phyloP scores from a whole-genome alignment of 2,329 filamentous ascomycete genomes.

The Sporothrix curviconia region DNA sequence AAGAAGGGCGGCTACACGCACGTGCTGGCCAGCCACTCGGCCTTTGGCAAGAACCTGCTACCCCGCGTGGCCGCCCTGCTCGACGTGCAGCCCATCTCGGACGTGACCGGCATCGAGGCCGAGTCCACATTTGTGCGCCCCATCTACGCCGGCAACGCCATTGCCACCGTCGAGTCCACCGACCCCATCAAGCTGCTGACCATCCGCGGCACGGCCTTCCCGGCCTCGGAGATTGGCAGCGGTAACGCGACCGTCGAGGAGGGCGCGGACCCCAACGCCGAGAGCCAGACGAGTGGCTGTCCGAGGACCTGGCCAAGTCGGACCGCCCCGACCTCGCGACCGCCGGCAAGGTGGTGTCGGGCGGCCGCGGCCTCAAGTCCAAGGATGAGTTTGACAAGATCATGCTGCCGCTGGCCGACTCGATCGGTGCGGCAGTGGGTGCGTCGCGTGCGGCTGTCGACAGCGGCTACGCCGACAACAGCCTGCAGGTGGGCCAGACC shows the following conservation, averaged over 20 bases:
- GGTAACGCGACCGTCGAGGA: slow-evolving; percentile 73
- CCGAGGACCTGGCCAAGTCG: slow-evolving; percentile 85
- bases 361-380: slow-evolving; percentile 90
- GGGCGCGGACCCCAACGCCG: slow-evolving; percentile 74
- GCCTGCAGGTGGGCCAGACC: slow-evolving; percentile 94
- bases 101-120: slow-evolving; percentile 77
- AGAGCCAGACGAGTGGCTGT: slow-evolving; percentile 80
- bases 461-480: slow-evolving; percentile 97
- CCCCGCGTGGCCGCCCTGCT: slow-evolving; percentile 86
- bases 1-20: slow-evolving; percentile 94
- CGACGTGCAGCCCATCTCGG: slow-evolving; percentile 88
- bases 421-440: slow-evolving; percentile 89
- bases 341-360: slow-evolving; percentile 84
- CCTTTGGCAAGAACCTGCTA: slow-evolving; percentile 92
- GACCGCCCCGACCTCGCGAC: slow-evolving; percentile 90
- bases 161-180: slow-evolving; percentile 86
- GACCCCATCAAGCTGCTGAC: slow-evolving; percentile 86
- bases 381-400: slow-evolving; percentile 95
- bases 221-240: slow-evolving; percentile 49
- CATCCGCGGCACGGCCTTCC: slow-evolving; percentile 87
- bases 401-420: slow-evolving; percentile 87
- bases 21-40: slow-evolving; percentile 81
- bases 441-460: slow-evolving; percentile 93
- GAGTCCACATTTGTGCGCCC: slow-evolving; percentile 94
- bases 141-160: slow-evolving; percentile 96